Evolutionary conservation across 208 protist genomes (phyloP), one percentile per base, ranked within the genome.

Genomic region (Blechomonas ayalai): DNA sequence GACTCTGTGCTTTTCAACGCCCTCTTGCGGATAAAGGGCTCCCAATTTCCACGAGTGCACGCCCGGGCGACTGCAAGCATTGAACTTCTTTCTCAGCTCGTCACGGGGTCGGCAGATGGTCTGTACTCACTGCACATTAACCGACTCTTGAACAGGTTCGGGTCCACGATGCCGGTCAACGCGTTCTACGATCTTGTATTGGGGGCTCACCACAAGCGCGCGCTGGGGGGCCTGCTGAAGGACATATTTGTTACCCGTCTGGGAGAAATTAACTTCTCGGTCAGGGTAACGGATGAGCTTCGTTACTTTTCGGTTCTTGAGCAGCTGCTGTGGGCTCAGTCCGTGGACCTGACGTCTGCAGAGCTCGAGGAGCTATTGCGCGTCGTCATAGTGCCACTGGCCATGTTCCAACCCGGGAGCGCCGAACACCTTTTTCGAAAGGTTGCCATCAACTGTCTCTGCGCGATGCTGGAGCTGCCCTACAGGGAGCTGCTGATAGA

Each of bases 361-460:
- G 73, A 85, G 13, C 39, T 75, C 22, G 67, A 73, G 27, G 67
- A 86, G 28, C 39, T 95, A 4, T 48, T 95, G 13, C 75, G 71
- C 16, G 26, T 46, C 3, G 54, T 95, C 19, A 65, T 95, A 22
- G 22, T 95, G 23, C 80, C 82, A 3, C 50, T 79, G 18, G 62
- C 61, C 3, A 37, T 35, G 0, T 95, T 90, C 56, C 75, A 72
- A 18, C 67, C 81, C 1, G 77, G 80, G 26, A 65, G 67, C 35
- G 62, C 67, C 9, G 73, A 74, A 5, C 77, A 85, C 53, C 59
- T 95, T 2, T 90, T 95, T 59, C 72, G 87, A 1, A 95, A 95
- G 45, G 64, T 90, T 31, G 78, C 87, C 28, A 46, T 95, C 20
- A 75, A 81, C 38, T 90, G 77, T 50, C 38, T 92, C 9, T 88